Conservation (phyloP, 768 basidiomycete genomes). For the Tricholoma flavovirens region DNA sequence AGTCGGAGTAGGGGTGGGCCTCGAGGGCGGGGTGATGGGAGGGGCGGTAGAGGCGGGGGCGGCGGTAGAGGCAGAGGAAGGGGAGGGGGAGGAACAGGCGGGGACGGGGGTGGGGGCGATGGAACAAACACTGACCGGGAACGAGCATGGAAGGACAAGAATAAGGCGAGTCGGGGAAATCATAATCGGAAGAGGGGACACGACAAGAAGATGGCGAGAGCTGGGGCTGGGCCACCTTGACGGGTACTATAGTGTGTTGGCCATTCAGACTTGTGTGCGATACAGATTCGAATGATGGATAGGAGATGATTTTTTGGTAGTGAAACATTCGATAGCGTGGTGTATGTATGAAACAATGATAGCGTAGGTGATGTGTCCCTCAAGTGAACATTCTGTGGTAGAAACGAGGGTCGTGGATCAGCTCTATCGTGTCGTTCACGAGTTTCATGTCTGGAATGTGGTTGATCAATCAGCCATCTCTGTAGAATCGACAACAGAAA, state of each 20-base stretch:
- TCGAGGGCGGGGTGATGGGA: slow-evolving; percentile 28
- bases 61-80: slow-evolving; percentile 36
- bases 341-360: background rate
- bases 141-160: slow-evolving; percentile 70
- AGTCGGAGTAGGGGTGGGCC: slow-evolving; percentile 14
- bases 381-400: slow-evolving; percentile 39
- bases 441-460: slow-evolving; percentile 49
- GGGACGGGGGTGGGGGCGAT: slow-evolving; percentile 31
- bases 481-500: background rate
- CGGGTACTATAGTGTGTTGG: background rate
- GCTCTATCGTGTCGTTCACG: slow-evolving; percentile 55
- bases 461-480: background rate
- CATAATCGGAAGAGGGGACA: slow-evolving; percentile 77
- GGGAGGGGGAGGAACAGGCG: slow-evolving; percentile 30
- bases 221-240: slow-evolving; percentile 35
- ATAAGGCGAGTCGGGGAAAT: slow-evolving; percentile 68
- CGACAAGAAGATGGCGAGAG: slow-evolving; percentile 82
- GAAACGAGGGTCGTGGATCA: slow-evolving; percentile 56
- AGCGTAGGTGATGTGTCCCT: background rate
- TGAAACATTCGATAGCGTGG: background rate
- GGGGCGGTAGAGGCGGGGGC: slow-evolving; percentile 36
- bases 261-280: background rate
- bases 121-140: slow-evolving; percentile 41
- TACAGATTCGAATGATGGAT: background rate
- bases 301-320: background rate